These are phyloP conservation scores for Saccharomycopsis hybrid DNA, from an alignment of 1,139 yeast species.

Conservation along the genomic window DNA sequence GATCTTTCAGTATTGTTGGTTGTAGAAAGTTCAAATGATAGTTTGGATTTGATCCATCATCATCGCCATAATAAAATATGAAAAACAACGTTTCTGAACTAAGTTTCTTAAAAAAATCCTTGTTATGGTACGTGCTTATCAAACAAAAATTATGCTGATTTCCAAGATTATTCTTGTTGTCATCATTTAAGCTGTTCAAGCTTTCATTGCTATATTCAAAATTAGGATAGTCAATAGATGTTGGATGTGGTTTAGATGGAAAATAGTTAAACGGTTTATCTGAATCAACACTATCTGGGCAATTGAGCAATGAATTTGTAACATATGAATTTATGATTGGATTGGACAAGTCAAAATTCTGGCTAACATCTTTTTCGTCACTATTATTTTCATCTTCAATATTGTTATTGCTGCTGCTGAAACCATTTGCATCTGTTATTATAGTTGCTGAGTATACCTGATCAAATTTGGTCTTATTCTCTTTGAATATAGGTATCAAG, in stretches of 20 bases:
- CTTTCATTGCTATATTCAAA: slow-evolving; percentile 15
- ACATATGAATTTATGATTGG: slow-evolving; percentile 1
- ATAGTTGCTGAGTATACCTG: not conserved
- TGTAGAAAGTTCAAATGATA: slow-evolving; percentile 2
- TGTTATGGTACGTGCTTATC: slow-evolving; percentile 15
- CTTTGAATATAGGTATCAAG: slow-evolving; percentile 37
- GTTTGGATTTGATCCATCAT: slow-evolving; percentile 34
- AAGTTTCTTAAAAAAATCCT: slow-evolving; percentile 58
- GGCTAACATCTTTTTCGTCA: not conserved
- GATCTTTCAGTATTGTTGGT: not conserved
- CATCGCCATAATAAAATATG: slow-evolving; percentile 66
- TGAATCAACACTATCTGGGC: slow-evolving; percentile 91
- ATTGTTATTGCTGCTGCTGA: not conserved
- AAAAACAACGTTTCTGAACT: slow-evolving; percentile 87
- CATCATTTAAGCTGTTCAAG: slow-evolving; percentile 16
- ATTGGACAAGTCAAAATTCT: not conserved
- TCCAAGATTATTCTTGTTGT: slow-evolving; percentile 2
- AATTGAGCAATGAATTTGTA: slow-evolving; percentile 60
- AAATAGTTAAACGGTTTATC: slow-evolving; percentile 78
- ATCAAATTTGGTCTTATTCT: slow-evolving; percentile 10
- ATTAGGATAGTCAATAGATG: slow-evolving; percentile 86
- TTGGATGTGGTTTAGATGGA: slow-evolving; percentile 84
- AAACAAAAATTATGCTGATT: slow-evolving; percentile 12
- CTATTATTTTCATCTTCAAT: not conserved
- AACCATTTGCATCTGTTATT: not conserved